Conservation (phyloP, 2,329 filamentous ascomycete genomes). For the Xylaria sp. region DNA sequence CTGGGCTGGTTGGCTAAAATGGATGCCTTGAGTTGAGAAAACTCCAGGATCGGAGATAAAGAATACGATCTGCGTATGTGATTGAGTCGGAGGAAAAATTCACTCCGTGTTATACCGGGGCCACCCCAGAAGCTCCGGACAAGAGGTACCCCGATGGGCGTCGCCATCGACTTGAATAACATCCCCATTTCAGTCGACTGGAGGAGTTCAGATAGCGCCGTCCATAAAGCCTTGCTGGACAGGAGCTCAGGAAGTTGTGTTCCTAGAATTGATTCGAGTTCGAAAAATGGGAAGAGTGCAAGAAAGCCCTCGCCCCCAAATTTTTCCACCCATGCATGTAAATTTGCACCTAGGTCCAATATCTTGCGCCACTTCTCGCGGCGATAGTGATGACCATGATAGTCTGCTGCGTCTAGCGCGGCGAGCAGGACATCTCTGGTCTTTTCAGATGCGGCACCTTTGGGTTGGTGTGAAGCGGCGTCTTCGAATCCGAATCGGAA, state of each 20-base stretch:
- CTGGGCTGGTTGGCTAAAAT: background rate
- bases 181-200: constrained; percentile 10
- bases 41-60: background rate
- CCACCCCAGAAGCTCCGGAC: background rate
- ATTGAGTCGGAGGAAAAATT: background rate
- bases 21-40: background rate
- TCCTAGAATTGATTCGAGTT: background rate
- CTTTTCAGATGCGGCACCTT: background rate
- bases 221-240: background rate
- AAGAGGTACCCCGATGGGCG: background rate
- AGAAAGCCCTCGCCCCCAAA: constrained; percentile 6
- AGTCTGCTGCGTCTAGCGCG: background rate
- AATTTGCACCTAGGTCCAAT: background rate
- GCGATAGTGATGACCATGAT: too few species aligned
- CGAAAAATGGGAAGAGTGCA: background rate
- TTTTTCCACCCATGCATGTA: background rate
- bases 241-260: background rate
- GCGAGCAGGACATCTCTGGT: background rate
- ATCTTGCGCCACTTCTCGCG: background rate
- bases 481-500: too few species aligned
- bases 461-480: background rate
- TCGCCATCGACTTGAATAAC: constrained; percentile 7
- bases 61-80: background rate
- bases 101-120: background rate
- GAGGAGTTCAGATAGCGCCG: background rate